Evolutionary conservation across 2,329 filamentous ascomycete species (phyloP), one percentile per base, ranked within the genome.

Genomic region (Fusarium protoensiforme): DNA sequence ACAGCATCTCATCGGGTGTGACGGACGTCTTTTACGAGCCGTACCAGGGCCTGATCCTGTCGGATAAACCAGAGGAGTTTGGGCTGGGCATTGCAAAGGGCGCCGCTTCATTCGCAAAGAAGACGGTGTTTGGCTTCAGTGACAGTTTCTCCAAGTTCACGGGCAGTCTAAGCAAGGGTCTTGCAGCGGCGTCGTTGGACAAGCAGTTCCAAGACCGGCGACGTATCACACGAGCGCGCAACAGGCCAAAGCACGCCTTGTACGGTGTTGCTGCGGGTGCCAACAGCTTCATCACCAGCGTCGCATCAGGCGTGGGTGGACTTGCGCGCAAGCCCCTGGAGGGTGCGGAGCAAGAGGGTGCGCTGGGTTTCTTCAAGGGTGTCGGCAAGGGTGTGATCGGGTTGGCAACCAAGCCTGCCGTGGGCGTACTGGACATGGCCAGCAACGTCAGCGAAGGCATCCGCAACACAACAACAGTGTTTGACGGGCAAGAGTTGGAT

Each of bases 11-110:
- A 77, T 99, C 96, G 53, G 96, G 97, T 77, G 94, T 99, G 61
- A 95, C 94, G 22, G 96, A 98, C 81, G 98, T 99, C 80, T 99
- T 99, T 85, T 99, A 99, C 86, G 97, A 99, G 81, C 96, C 96
- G 39, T 99, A 99, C 84, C 96, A 99, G 85, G 94, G 97, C 24
- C 90, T 99, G 57, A 97, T 99, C 81, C 94, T 97, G 88, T 97
- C 95, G 1, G 96, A 99, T 81, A 91, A 94, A 75, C 97, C 96
- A 3, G 96, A 98, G 82, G 96, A 99, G 74, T 92, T 99, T 64
- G 97, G 96, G 22, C 87, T 97, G 43, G 96, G 96, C 20, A 97
- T 99, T 71, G 97, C 96, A 38, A 98, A 98, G 83, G 96, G 96
- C 41, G 96, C 97, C 13, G 96, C 95, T 0, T 98, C 94, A 73